These are phyloP conservation scores for Diospyros kaki DNA, from an alignment of 148 eudicot genomes.

Conservation along the genomic window DNA sequence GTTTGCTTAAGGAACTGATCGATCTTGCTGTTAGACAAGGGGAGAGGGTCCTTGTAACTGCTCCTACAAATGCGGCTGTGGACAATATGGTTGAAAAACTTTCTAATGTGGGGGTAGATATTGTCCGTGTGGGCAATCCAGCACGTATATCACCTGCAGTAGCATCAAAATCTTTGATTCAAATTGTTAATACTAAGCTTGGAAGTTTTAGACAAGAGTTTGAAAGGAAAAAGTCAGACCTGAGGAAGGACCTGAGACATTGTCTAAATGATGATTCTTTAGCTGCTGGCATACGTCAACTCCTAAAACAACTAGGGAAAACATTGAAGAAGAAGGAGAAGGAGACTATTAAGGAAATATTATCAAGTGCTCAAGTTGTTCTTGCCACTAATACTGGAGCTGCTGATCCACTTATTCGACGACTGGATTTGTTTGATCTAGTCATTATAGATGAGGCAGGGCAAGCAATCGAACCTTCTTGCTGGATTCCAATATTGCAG, in stretches of 20 bases:
- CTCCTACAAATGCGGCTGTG: constrained; percentile 90
- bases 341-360: constrained; percentile 57
- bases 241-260: constrained; percentile 67
- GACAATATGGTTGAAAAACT: constrained; percentile 90
- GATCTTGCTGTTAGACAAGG: constrained; percentile 55
- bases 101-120: constrained; percentile 44
- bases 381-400: constrained; percentile 86
- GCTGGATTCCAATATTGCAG: constrained; percentile 77
- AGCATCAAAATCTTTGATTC: constrained; percentile 69
- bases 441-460: constrained; percentile 86
- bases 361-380: constrained; percentile 72
- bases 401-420: constrained; percentile 73
- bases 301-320: constrained; percentile 75
- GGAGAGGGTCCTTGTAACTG: constrained; percentile 80
- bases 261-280: constrained; percentile 80
- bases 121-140: constrained; percentile 83
- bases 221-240: constrained; percentile 71
- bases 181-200: constrained; percentile 59
- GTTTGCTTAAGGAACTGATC: constrained; percentile 61
- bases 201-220: constrained; percentile 46
- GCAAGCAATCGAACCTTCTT: constrained; percentile 87
- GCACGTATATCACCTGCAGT: constrained; percentile 71
- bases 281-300: constrained; percentile 94
- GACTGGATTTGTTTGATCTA: constrained; percentile 65
- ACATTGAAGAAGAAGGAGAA: constrained; percentile 75